Conservation (phyloP, 2,329 filamentous ascomycete species). For the Colletotrichum shisoi region DNA sequence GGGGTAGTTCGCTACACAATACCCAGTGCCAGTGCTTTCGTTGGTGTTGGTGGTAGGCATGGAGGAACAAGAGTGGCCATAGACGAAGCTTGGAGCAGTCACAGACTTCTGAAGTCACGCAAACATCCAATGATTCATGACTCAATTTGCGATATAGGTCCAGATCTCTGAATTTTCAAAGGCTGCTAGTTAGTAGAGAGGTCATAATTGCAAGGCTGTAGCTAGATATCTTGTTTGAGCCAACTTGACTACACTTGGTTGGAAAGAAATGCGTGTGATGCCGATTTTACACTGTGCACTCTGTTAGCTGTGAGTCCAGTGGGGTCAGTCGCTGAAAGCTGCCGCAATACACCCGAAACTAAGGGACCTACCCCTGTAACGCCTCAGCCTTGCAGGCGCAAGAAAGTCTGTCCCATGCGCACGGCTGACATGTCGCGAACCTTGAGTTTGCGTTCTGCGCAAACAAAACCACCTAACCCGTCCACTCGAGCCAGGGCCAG, state of each 20-base stretch:
- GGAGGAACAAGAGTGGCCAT: too few relatives aligned
- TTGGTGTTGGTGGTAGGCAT: background rate
- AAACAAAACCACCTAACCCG: background rate
- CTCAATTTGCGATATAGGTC: background rate
- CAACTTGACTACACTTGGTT: background rate
- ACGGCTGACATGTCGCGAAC: slow-evolving; percentile 29
- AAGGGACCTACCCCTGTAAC: slow-evolving; percentile 14
- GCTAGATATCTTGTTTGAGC: background rate
- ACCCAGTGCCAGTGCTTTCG: slow-evolving; percentile 3
- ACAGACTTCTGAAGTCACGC: too few relatives aligned
- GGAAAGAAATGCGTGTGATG: background rate
- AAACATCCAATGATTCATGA: background rate
- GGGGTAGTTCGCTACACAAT: slow-evolving; percentile 25
- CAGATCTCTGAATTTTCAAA: background rate
- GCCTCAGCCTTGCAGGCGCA: slow-evolving; percentile 49
- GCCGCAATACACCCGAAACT: background rate
- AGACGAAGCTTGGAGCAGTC: too few relatives aligned
- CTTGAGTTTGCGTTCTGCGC: slow-evolving; percentile 1
- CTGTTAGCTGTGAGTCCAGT: slow-evolving; percentile 12
- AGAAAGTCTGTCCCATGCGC: slow-evolving; percentile 17
- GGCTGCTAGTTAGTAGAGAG: background rate
- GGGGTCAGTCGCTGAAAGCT: slow-evolving; percentile 26
- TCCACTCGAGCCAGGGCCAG: too few relatives aligned
- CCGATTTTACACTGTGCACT: background rate
- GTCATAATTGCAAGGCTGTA: background rate